Evolutionary conservation across 306 rosid species (phyloP), one percentile per base, ranked within the genome.

Genomic region (Prunus davidiana): DNA sequence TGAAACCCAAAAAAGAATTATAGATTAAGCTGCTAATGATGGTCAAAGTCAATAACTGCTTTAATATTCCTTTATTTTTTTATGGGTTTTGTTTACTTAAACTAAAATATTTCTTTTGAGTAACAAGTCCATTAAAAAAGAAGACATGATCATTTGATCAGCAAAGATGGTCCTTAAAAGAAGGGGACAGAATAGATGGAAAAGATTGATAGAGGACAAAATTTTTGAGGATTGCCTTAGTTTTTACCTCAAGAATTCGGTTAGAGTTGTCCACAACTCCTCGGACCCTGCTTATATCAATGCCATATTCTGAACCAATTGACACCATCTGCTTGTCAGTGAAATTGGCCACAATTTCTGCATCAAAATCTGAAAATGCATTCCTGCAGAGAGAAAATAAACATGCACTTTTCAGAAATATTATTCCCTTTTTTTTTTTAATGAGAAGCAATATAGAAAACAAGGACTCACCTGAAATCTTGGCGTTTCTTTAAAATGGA

Each of bases 221-320:
- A 49, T 12, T 5, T 12, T 41, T 76, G 47, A 41, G 22, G 73
- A 54, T 32, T 76, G 58, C 32, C 25, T 55, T 0, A 10, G 60
- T 69, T 24, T 24, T 80, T 81, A 88, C 98, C 97, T 89, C 89
- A 22, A 89, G 88, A 82, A 96, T 92, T 84, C 89, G 83, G 87
- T 76, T 89, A 70, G 99, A 86, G 88, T 96, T 96, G 83, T 96
- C 99, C 18, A 88, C 97, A 55, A 92, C 90, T 58, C 98, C 99
- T 81, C 99, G 84, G 76, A 96, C 86, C 87, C 90, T 87, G 91
- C 93, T 92, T 2, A 92, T 96, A 13, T 96, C 98, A 72, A 96
- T 87, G 55, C 88, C 89, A 80, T 89, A 82, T 72, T 84, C 89
- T 14, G 96, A 82, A 79, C 93, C 80, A 72, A 92, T 83, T 43